Conservation (phyloP, 1,139 yeast genomes). For the Waltiozyma sp. region DNA sequence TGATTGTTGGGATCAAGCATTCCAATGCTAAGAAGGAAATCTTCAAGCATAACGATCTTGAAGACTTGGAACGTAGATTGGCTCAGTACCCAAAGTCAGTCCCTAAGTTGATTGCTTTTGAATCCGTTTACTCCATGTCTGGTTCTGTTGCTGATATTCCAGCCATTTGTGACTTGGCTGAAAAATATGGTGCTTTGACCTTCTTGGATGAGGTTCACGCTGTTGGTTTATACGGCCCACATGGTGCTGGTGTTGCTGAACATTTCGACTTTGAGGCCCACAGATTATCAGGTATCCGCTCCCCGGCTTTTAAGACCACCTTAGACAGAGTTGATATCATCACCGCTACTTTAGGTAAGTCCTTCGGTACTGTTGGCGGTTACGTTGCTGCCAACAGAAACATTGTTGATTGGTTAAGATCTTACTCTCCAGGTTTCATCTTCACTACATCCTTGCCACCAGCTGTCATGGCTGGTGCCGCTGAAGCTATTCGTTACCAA, state of each 20-base stretch:
- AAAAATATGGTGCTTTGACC: slow-evolving; percentile 92
- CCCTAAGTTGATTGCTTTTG: slow-evolving; percentile 95
- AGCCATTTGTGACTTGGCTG: slow-evolving; percentile 89
- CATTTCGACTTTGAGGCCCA: slow-evolving; percentile 84
- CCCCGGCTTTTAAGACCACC: slow-evolving; percentile 44
- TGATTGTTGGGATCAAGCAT: slow-evolving; percentile 92
- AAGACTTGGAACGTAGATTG: slow-evolving; percentile 68
- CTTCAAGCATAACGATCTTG: slow-evolving; percentile 82
- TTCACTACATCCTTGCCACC: slow-evolving; percentile 97
- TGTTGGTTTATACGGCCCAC: slow-evolving; percentile 98
- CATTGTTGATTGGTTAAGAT: slow-evolving; percentile 89
- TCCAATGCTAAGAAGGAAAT: slow-evolving; percentile 83
- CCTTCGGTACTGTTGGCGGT: slow-evolving; percentile 96
- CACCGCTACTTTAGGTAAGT: slow-evolving; percentile 95
- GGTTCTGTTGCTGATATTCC: slow-evolving; percentile 95
- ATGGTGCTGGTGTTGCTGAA: slow-evolving; percentile 99
- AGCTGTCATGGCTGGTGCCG: slow-evolving; percentile 93
- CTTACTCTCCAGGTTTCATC: slow-evolving; percentile 94
- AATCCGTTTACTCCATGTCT: slow-evolving; percentile 96
- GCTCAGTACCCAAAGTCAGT: slow-evolving; percentile 69
- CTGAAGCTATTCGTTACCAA: slow-evolving; percentile 77
- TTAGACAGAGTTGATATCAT: slow-evolving; percentile 91
- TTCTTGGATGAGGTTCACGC: slow-evolving; percentile 98
- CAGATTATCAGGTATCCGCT: slow-evolving; percentile 51
- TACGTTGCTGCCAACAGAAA: slow-evolving; percentile 83